phyloP scores from a whole-genome alignment of 2,329 filamentous ascomycete genomes.

The Mycosphaerella sp. region DNA sequence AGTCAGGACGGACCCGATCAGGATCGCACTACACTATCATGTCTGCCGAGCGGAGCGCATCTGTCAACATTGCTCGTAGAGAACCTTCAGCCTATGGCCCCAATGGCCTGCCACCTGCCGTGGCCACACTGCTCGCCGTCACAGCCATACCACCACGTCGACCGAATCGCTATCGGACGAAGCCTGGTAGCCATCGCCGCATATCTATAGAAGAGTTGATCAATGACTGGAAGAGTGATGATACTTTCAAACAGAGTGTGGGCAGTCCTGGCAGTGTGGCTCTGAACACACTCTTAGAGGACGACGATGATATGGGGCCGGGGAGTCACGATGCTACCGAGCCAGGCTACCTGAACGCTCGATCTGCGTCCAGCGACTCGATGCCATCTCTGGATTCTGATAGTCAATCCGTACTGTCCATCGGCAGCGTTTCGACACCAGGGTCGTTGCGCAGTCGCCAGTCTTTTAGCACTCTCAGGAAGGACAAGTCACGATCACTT shows the following conservation, averaged over 20 bases:
- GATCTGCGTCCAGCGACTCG: conserved; percentile 54
- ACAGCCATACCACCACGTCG: conserved; percentile 52
- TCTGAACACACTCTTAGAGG: conserved; percentile 51
- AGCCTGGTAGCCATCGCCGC: conserved; percentile 36
- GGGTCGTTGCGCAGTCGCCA: conserved; percentile 32
- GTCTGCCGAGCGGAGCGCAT: conserved; percentile 17
- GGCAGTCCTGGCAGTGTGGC: conserved; percentile 29
- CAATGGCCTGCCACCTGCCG: conserved; percentile 47
- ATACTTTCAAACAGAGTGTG: conserved; percentile 27
- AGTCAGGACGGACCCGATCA: conserved; percentile 24
- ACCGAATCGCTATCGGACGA: conserved; percentile 35
- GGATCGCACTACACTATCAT: conserved; percentile 29
- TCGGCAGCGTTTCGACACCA: conserved; percentile 40
- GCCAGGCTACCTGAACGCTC: conserved; percentile 39
- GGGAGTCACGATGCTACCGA: conserved; percentile 34
- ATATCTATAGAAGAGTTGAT: conserved; percentile 54
- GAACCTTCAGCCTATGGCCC: conserved; percentile 33
- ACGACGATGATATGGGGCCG: conserved; percentile 43
- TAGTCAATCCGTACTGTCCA: conserved; percentile 43
- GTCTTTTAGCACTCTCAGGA: conserved; percentile 37
- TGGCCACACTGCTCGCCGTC: conserved; percentile 53
- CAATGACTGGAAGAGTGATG: conserved; percentile 49
- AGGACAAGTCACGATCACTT: conserved; percentile 44
- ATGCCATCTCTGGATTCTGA: conserved; percentile 48
- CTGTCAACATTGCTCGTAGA: conserved; percentile 21